Conservation (phyloP, 371 early-diverging fungal genomes). For the Funneliformis caledonium region DNA sequence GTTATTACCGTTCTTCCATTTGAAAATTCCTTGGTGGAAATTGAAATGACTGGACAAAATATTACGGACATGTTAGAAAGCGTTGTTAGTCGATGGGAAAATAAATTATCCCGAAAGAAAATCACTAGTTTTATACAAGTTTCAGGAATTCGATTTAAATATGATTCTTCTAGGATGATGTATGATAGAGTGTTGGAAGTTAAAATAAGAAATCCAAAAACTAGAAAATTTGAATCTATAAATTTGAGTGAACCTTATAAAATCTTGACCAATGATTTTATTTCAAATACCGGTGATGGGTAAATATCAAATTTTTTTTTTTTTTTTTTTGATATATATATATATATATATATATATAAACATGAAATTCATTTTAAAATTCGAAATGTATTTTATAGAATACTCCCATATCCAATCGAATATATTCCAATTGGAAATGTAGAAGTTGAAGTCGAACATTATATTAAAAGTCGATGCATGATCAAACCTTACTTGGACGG, state of each 20-base stretch:
- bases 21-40: slow-evolving; percentile 54
- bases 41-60: slow-evolving; percentile 54
- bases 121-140: slow-evolving; percentile 53
- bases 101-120: slow-evolving; percentile 39
- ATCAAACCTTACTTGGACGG: slow-evolving; percentile 47
- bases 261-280: slow-evolving; percentile 60
- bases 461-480: slow-evolving; percentile 40
- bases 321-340: background rate
- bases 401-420: slow-evolving; percentile 15
- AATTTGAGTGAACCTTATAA: slow-evolving; percentile 50
- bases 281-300: slow-evolving; percentile 65
- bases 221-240: slow-evolving; percentile 40
- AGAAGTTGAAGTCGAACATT: slow-evolving; percentile 48
- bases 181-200: slow-evolving; percentile 37
- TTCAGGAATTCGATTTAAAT: slow-evolving; percentile 42
- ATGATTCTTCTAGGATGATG: slow-evolving; percentile 1
- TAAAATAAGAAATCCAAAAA: slow-evolving; percentile 30
- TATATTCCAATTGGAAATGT: slow-evolving; percentile 40
- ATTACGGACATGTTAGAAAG: slow-evolving; percentile 53
- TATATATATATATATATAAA: slow-evolving; percentile 30
- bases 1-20: slow-evolving; percentile 64
- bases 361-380: background rate
- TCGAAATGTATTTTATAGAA: background rate
- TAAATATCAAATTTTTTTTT: slow-evolving; percentile 45
- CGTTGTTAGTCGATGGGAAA: slow-evolving; percentile 42